Percentiles rank a stretch among this genome's conserved stretches.
Conservation (phyloP, 2,329 filamentous ascomycete genomes). For the Sclerotinia glacialis region DNA sequence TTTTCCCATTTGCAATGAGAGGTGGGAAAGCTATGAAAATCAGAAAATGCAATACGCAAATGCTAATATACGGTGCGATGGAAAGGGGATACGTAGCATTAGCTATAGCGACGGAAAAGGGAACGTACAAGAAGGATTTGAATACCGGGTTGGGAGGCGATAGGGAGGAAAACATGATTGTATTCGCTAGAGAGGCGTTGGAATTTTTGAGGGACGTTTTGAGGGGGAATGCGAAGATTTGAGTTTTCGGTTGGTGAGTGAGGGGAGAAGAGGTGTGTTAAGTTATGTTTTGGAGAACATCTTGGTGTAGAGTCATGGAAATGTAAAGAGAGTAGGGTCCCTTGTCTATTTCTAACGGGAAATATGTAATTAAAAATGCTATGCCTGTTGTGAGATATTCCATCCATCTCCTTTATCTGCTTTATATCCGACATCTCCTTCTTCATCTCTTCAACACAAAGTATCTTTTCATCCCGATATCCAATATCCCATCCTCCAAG, state of each 20-base stretch:
- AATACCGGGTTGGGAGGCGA: constrained; percentile 53
- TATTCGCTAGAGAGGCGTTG: constrained; percentile 58
- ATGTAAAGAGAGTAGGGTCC: background rate
- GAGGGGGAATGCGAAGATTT: constrained; percentile 40
- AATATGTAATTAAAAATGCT: too few species aligned
- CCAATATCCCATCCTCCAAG: too few species aligned
- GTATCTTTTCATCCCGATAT: too few species aligned
- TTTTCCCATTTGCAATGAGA: background rate
- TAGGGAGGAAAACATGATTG: constrained; percentile 60
- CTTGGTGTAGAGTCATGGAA: background rate
- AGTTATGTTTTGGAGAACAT: background rate
- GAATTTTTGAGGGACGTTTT: constrained; percentile 56
- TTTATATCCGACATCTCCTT: background rate
- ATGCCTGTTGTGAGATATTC: background rate
- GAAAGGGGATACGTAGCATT: constrained; percentile 59
- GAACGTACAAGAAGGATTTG: constrained; percentile 52
- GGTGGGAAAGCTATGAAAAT: too few species aligned
- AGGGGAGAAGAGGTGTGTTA: background rate
- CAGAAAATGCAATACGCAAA: background rate
- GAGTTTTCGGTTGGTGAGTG: background rate
- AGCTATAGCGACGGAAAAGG: constrained; percentile 54
- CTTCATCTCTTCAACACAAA: too few species aligned
- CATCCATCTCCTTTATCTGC: too few species aligned
- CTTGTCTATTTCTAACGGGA: background rate
- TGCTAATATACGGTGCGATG: background rate